Evolutionary conservation across 257 asterid species (phyloP).

Genomic region (Fraxinus pennsylvanica): DNA sequence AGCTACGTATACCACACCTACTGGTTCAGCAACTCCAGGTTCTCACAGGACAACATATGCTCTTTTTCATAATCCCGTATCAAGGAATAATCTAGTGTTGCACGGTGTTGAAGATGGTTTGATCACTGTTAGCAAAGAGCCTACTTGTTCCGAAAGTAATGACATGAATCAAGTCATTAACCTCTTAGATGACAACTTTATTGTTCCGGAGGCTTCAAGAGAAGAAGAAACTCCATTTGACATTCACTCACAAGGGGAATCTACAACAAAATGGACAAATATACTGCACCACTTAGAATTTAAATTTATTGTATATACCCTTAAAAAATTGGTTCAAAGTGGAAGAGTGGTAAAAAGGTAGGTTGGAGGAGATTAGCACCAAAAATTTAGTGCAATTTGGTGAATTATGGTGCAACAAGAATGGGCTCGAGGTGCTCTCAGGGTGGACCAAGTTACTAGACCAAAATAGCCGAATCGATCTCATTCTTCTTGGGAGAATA

Average conservation of each 20-base stretch:
- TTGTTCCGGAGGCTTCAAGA: conserved; percentile 35
- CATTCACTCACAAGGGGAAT: conserved; percentile 28
- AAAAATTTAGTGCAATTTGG: too few species aligned
- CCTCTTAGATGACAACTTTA: conserved; percentile 26
- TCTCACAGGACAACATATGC: conserved; percentile 33
- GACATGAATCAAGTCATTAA: conserved; percentile 32
- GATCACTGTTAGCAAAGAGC: conserved; percentile 18
- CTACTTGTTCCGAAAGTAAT: conserved; percentile 22
- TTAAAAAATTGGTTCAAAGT: too few species aligned
- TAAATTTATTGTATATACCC: too few species aligned
- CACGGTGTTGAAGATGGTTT: conserved; percentile 32
- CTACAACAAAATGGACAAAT: neutral
- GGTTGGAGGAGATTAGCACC: too few species aligned
- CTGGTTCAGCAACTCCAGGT: conserved; percentile 25
- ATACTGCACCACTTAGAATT: too few species aligned
- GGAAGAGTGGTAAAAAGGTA: too few species aligned
- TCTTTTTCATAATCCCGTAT: conserved; percentile 1
- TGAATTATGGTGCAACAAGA: too few species aligned
- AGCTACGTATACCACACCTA: too few species aligned
- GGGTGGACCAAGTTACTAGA: too few species aligned
- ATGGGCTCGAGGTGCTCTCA: too few species aligned
- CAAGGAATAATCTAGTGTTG: conserved; percentile 1
- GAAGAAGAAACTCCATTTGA: conserved; percentile 25
- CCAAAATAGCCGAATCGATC: too few species aligned
- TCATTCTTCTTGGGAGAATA: too few species aligned